Conservation (phyloP, 164 flowering plant species). For the Chimonanthus salicifolius region DNA sequence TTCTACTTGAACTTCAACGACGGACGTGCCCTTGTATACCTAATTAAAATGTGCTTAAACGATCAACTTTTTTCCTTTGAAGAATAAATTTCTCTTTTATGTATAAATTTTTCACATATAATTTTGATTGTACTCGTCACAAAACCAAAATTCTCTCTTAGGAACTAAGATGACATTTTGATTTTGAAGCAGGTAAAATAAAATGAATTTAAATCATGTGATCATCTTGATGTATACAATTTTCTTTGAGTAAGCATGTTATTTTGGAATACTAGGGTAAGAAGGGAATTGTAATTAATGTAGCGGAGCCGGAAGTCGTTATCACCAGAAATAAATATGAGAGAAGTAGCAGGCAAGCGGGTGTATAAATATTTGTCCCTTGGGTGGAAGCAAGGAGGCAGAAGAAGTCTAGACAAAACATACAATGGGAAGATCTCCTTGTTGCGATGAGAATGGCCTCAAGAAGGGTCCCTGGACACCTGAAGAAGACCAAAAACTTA, state of each 20-base stretch:
- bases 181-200: too few species aligned
- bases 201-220: too few species aligned
- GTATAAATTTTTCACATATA: too few species aligned
- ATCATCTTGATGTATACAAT: too few species aligned
- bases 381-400: constrained; percentile 3
- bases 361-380: constrained; percentile 9
- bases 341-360: background rate
- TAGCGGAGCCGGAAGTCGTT: background rate
- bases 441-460: constrained; percentile 55
- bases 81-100: too few species aligned
- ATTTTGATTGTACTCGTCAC: too few species aligned
- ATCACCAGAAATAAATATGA: constrained; percentile 1
- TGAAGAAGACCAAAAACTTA: constrained; percentile 54
- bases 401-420: background rate
- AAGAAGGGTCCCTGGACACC: constrained; percentile 76
- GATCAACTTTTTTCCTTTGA: too few species aligned
- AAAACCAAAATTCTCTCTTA: too few species aligned
- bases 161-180: too few species aligned
- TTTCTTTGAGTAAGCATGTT: background rate
- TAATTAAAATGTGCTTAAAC: too few species aligned
- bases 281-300: background rate
- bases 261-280: background rate
- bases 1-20: too few species aligned
- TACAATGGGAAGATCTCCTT: constrained; percentile 56
- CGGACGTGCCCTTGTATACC: too few species aligned